phyloP scores from a whole-genome alignment of 2,329 filamentous ascomycete genomes.

The Cryphonectria naterciae region DNA sequence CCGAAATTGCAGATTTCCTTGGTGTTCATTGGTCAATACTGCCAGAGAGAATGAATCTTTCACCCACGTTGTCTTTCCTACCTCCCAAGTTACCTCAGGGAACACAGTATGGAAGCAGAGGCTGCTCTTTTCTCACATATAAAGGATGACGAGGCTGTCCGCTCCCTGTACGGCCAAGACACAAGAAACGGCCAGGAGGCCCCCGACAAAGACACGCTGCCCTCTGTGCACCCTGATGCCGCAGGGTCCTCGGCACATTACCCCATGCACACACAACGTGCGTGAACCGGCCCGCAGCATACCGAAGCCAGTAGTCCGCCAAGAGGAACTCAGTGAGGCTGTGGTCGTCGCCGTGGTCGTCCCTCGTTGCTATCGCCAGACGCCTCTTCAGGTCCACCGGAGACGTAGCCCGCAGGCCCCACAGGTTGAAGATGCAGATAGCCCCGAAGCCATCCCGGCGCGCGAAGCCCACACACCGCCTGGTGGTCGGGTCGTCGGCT shows the following conservation, averaged over 20 bases:
- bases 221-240: background rate
- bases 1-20: background rate
- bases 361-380: background rate
- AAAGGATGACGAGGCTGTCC: slow-evolving; percentile 1
- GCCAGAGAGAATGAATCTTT: no score
- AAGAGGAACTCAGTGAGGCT: background rate
- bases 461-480: background rate
- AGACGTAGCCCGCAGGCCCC: background rate
- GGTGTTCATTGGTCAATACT: background rate
- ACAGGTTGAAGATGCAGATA: slow-evolving; percentile 7
- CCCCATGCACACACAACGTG: background rate
- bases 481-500: slow-evolving; percentile 1
- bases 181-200: background rate
- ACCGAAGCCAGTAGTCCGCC: background rate
- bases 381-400: background rate
- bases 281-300: background rate
- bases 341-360: background rate
- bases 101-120: background rate
- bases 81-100: background rate
- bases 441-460: background rate
- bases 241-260: background rate
- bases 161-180: background rate
- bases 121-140: background rate
- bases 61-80: background rate
- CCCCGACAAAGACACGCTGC: background rate